Conservation (phyloP, 2,329 filamentous ascomycete species). For the Penicillium sp. region DNA sequence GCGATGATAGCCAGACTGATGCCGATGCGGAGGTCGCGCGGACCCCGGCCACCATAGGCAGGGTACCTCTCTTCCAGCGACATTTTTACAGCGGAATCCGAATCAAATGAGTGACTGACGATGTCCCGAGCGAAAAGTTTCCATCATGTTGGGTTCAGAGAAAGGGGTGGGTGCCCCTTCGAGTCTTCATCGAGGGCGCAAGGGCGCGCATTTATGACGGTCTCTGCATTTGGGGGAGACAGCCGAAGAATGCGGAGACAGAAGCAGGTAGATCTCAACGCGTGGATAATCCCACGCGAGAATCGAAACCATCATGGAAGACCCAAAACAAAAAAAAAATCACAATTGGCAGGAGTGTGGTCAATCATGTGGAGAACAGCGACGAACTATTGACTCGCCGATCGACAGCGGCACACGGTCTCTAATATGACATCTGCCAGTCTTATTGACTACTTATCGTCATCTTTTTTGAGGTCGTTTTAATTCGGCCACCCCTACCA, state of each 20-base stretch:
- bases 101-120: slow-evolving; percentile 13
- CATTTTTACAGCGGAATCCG: slow-evolving; percentile 6
- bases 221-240: too few relatives aligned
- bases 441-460: too few relatives aligned
- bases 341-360: too few relatives aligned
- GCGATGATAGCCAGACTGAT: slow-evolving; percentile 13
- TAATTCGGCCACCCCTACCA: too few relatives aligned
- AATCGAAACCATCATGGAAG: background rate
- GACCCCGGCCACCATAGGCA: slow-evolving; percentile 17
- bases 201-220: slow-evolving; percentile 1
- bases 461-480: too few relatives aligned
- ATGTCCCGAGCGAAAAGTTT: slow-evolving; percentile 1
- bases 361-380: too few relatives aligned
- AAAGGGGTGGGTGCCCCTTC: background rate
- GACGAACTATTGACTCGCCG: too few relatives aligned
- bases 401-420: background rate
- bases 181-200: background rate
- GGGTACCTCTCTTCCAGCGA: slow-evolving; percentile 15
- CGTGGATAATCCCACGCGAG: too few relatives aligned
- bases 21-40: slow-evolving; percentile 14
- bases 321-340: background rate
- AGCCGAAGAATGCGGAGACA: too few relatives aligned
- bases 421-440: too few relatives aligned
- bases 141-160: slow-evolving; percentile 2
- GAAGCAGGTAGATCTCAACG: too few relatives aligned